Base-by-base conservation (phyloP, 805 yeast genomes). In the Starmerella gropengiesseri region DNA sequence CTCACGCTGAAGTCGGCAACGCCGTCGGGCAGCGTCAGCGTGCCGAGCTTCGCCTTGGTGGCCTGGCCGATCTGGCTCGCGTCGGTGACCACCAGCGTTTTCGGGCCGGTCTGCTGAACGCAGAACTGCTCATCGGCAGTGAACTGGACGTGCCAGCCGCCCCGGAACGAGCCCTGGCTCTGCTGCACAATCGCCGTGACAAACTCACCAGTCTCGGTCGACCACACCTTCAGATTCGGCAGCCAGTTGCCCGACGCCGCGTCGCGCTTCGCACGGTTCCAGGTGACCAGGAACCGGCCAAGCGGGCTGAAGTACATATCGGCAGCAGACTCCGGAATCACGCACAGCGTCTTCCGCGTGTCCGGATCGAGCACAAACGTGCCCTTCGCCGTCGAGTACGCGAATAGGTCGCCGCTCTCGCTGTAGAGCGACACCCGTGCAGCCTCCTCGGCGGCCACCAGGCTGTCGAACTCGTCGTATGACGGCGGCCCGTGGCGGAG, bases 221-320 rank as follows among this genome's bases (percentile, higher is more conserved):
- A 71, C 74, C 81, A 85, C 45, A 91, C 71, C 57, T 76, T 75
- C 50, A 89, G 84, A 62, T 91, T 91, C 49, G 84, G 76, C 47
- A 69, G 73, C 71, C 77, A 81, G 56, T 78, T 75, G 36, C 93
- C 87, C 40, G 76, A 68, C 47, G 75, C 85, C 53, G 74, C 77
- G 54, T 74, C 68, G 54, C 78, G 73, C 37, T 73, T 65, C 4
- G 96, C 94, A 57, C 85, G 83, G 53, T 85, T 85, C 95, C 96
- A 91, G 29, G 94, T 75, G 50, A 83, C 74, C 49, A 91, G 62
- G 57, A 69, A 87, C 35, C 76, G 74, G 13, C 95, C 97, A 37
- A 74, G 68, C 8, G 96, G 94, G n/a, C 95, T 83, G 60, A 91
- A 86, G 48, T 76, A 75, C 54, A 91, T 59, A 58, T 91, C 96